Base-by-base conservation (phyloP, 441 rosid genomes). In the Biscutella laevigata region DNA sequence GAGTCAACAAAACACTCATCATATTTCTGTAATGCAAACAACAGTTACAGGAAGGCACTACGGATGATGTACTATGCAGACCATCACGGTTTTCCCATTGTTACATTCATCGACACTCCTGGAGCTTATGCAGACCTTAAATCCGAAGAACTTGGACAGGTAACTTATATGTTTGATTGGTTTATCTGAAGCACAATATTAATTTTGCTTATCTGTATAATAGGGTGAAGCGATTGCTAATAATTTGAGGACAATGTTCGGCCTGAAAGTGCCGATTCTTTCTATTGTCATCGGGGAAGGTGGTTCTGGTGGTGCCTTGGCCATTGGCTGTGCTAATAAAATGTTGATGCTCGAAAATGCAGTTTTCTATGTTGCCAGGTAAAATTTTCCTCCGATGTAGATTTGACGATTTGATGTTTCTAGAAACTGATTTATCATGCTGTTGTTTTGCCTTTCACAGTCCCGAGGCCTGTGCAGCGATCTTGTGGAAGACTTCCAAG, bases 381-480 rank as follows among this genome's bases (percentile, higher is more conserved):
- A 77, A 24, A 37, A 21, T 4, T 15, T n/a, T 15, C 10, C 7
- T 20, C 7, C 4, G 3, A 15, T 40, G 53, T 25, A 9, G 45
- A 41, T 20, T 25, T n/a, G 39, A 19, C 33, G 0, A 36, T 43
- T 30, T 17, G 36, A 41, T 28, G 17, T 53, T 32, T 25, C 0
- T 33, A 22, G n/a, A 10, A 14, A 19, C 8, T 45, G 25, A 27
- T 55, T 65, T 21, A 12, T 34, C 5, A 12, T 0, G 0, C 38
- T 34, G n/a, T 38, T 56, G 42, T 22, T 62, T 14, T 54, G 6
- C 26, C 12, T 38, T 29, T 48, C 30, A 20, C 61, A 91, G 98
- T 72, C 96, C 96, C 6, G 98, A 88, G 80, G 96, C 96, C 7
- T 83, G 96, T 75, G 96, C 96, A 20, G 91, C 98, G 24, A 88